Base-by-base conservation (phyloP, 2,329 filamentous ascomycete genomes). In the Epichloe festucae region DNA sequence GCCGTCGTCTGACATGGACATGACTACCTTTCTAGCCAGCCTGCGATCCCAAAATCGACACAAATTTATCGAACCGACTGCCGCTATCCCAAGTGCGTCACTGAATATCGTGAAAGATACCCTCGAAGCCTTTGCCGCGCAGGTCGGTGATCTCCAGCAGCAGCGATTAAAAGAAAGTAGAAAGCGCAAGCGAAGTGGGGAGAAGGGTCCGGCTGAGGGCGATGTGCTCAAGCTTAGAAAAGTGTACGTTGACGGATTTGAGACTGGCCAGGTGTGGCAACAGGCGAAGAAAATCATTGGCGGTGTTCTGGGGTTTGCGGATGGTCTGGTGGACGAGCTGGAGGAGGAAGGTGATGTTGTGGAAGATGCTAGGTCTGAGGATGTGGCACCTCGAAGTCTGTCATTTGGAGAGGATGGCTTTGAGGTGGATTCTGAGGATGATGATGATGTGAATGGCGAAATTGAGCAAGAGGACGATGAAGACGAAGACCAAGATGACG, bases 241-340 rank as follows among this genome's bases (percentile, higher is more conserved):
- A 67, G 73, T 98, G 15, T 87, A 96, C 64, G 74, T 89, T 6
- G 82, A 95, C 52, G 93, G 91, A 0, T 95, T 97, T 59, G 87
- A 86, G 60, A 84, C 87, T 11, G 81, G 84, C 19, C 91, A 97
- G 68, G 83, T 98, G 43, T 98, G 91, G 87, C 88, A 96, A 67
- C 93, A 98, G 70, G 86, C 89, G 8, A 84, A 83, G 62, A 81
- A 87, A 60, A 88, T 97, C 19, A 82, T 97, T 52, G 77, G 67
- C 12, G 74, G 75, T 46, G 69, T 77, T 11, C 59, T 81, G 45
- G 66, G 70, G 42, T 73, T 78, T 56, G 74, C 76, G 0, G 67
- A 73, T 46, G 65, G 68, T 5, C 62, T 70, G 4, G 62, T 81
- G 15, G 65, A 70, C 48, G 75, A 76, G 56, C 62, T 82, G 35